Evolutionary conservation across 2,329 filamentous ascomycete species (phyloP).

Genomic region (Curvularia eragrostidis): DNA sequence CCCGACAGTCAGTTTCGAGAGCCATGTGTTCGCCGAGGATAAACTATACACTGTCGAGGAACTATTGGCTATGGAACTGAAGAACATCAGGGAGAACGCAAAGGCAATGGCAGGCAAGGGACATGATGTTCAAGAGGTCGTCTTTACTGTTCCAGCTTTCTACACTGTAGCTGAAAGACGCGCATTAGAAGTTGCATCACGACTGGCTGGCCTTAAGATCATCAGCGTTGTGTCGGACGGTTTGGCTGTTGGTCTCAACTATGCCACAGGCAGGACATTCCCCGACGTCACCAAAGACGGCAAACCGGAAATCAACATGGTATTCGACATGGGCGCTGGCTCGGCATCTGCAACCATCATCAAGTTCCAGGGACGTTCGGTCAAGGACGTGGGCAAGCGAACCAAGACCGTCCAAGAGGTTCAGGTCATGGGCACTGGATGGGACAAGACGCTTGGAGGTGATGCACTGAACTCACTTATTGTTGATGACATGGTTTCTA

Average conservation of each 20-base stretch:
- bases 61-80: conserved; percentile 92
- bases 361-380: conserved; percentile 83
- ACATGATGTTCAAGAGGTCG: conserved; percentile 75
- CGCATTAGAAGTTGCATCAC: conserved; percentile 81
- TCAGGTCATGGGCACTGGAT: conserved; percentile 83
- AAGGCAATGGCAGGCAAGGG: conserved; percentile 80
- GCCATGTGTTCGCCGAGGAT: conserved; percentile 70
- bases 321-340: conserved; percentile 98
- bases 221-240: conserved; percentile 87
- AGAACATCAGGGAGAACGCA: conserved; percentile 88
- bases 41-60: conserved; percentile 80
- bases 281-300: conserved; percentile 80
- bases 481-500: conserved; percentile 82
- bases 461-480: conserved; percentile 89
- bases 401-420: conserved; percentile 98
- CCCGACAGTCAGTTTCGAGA: conserved; percentile 79
- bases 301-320: conserved; percentile 88
- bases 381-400: conserved; percentile 90
- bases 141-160: conserved; percentile 89
- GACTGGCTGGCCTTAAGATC: conserved; percentile 86
- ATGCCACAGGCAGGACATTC: conserved; percentile 90
- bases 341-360: conserved; percentile 90
- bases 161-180: conserved; percentile 91
- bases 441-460: conserved; percentile 88
- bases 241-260: conserved; percentile 91